A percentile compares a stretch with the other conserved stretches of the same genome.
phyloP scores from a whole-genome alignment of 257 asterid genomes.

The Lavandula angustifolia region DNA sequence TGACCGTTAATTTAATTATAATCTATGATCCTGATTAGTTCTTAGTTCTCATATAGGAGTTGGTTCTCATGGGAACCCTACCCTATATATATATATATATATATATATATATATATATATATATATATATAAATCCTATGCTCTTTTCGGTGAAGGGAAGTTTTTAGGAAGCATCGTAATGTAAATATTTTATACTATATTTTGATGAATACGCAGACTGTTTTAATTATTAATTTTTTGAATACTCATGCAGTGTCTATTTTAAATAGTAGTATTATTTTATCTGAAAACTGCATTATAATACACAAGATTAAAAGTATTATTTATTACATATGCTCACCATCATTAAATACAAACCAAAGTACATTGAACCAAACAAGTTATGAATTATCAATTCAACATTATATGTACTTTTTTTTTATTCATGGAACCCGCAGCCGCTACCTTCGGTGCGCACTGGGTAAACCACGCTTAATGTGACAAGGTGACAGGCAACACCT shows the following conservation, averaged over 20 bases:
- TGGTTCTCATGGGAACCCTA: too few relatives aligned
- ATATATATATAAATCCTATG: too few relatives aligned
- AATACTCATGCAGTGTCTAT: neutral
- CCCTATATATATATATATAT: too few relatives aligned
- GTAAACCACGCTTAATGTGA: too few relatives aligned
- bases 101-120: too few relatives aligned
- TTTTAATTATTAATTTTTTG: neutral
- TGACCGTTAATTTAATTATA: too few relatives aligned
- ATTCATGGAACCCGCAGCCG: too few relatives aligned
- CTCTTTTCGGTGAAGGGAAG: neutral
- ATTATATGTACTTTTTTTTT: conserved; percentile 41
- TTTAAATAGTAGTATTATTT: neutral
- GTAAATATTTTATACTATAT: neutral
- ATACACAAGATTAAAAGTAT: neutral
- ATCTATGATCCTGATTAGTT: too few relatives aligned
- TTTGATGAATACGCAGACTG: neutral
- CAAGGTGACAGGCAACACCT: too few relatives aligned
- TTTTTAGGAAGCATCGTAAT: conserved; percentile 3
- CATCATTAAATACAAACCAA: neutral
- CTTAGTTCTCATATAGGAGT: too few relatives aligned
- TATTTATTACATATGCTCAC: conserved; percentile 18
- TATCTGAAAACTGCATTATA: neutral
- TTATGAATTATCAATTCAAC: conserved; percentile 28
- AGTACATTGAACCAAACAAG: conserved; percentile 35
- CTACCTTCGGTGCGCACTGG: too few relatives aligned